Percentiles rank a stretch among this genome's conserved stretches.
These are phyloP conservation scores for Microstegium vimineum DNA, from an alignment of 176 grass and related monocot species.

Conservation along the genomic window DNA sequence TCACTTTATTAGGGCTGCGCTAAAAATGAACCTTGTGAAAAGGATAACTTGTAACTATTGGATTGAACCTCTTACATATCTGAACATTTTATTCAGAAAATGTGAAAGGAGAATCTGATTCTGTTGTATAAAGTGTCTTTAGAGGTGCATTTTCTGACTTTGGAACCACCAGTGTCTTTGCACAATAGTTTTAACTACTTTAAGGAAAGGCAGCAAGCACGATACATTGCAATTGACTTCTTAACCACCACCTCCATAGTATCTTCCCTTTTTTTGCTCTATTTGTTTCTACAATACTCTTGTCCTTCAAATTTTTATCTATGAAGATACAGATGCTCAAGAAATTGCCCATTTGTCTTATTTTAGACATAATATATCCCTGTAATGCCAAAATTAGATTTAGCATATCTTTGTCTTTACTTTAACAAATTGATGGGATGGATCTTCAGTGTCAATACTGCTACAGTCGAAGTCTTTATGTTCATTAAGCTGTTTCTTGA, in stretches of 20 bases:
- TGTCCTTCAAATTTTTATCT: conserved; percentile 14
- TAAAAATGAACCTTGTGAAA: background rate
- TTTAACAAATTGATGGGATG: background rate
- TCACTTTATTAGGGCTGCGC: background rate
- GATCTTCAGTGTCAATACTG: background rate
- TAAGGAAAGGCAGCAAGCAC: conserved; percentile 25
- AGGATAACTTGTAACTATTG: conserved; percentile 8
- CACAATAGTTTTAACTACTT: conserved; percentile 21
- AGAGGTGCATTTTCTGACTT: conserved; percentile 27
- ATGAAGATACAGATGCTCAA: background rate
- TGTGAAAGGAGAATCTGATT: conserved; percentile 59
- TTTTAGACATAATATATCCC: conserved; percentile 7
- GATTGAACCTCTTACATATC: background rate
- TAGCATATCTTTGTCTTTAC: conserved; percentile 5
- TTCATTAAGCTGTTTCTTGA: background rate
- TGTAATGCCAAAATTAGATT: background rate
- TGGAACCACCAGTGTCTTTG: conserved; percentile 18
- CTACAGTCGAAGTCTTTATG: background rate
- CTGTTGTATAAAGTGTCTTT: conserved; percentile 47
- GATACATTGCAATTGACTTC: conserved; percentile 7
- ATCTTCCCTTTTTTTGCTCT: conserved; percentile 9
- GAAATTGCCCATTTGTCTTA: conserved; percentile 19
- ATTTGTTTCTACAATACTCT: background rate
- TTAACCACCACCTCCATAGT: conserved; percentile 7
- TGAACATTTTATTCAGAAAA: conserved; percentile 30